A percentile compares a stretch with the other conserved stretches of the same genome.
phyloP scores from a whole-genome alignment of 208 protist species.

The Strigomonas galati region DNA sequence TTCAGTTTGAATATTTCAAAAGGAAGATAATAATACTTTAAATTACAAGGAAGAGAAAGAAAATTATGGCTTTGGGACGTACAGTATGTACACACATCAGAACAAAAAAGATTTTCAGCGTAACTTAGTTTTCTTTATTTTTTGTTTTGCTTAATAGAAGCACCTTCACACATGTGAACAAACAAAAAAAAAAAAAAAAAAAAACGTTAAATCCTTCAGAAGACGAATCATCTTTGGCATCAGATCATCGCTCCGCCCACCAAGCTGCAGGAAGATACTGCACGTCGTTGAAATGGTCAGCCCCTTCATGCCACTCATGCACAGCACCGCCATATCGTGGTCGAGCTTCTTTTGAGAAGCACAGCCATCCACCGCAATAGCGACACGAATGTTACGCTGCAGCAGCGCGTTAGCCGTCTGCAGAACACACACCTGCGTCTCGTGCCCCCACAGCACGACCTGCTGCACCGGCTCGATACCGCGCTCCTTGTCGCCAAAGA shows the following conservation, averaged over 20 bases:
- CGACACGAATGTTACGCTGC: conserved; percentile 48
- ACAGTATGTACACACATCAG: no score
- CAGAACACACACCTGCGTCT: conserved; percentile 71
- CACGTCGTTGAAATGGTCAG: conserved; percentile 28
- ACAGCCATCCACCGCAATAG: conserved; percentile 49
- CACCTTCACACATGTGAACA: no score
- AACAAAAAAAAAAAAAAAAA: no score
- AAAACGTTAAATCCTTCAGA: conserved; percentile 7
- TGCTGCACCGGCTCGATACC: conserved; percentile 59
- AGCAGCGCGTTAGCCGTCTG: conserved; percentile 61
- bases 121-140: no score
- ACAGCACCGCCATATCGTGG: conserved; percentile 29
- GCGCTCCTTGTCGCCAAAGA: conserved; percentile 25
- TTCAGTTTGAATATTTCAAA: neutral
- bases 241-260: conserved; percentile 19
- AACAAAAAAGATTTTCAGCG: no score
- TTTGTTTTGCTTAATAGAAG: no score
- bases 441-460: conserved; percentile 65
- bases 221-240: conserved; percentile 26
- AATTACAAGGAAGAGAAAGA: no score
- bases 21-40: conserved; percentile 6
- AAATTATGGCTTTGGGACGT: no score
- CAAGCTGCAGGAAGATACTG: conserved; percentile 34
- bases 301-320: conserved; percentile 42
- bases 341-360: conserved; percentile 25